Conservation (phyloP, 345 rosid species). For the Conringia planisiliqua region DNA sequence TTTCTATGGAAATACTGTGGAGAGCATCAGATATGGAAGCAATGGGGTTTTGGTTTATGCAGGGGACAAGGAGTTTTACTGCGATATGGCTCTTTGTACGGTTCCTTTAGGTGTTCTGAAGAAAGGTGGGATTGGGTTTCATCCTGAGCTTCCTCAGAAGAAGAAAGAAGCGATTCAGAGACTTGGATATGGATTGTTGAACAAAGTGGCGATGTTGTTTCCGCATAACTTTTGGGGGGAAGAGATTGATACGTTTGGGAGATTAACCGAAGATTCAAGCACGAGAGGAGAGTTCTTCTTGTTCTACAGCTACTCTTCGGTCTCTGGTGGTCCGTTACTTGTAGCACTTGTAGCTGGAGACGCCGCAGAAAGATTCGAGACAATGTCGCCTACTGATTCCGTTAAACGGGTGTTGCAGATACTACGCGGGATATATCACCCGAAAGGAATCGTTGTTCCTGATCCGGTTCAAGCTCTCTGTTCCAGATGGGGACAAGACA, state of each 20-base stretch:
- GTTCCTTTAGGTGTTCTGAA: conserved; percentile 85
- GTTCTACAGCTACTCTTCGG: conserved; percentile 86
- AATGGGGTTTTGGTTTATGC: conserved; percentile 78
- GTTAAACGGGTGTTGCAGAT: conserved; percentile 66
- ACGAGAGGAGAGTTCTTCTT: conserved; percentile 92
- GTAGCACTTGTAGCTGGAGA: conserved; percentile 95
- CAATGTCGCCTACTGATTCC: conserved; percentile 78
- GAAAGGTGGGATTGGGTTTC: conserved; percentile 70
- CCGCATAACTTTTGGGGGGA: conserved; percentile 88
- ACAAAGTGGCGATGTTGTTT: conserved; percentile 90
- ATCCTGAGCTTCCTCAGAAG: conserved; percentile 81
- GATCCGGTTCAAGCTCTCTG: conserved; percentile 92
- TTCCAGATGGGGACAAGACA: conserved; percentile 92
- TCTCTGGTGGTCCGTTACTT: conserved; percentile 89
- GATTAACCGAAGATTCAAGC: conserved; percentile 69
- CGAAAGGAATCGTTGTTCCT: conserved; percentile 90
- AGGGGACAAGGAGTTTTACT: conserved; percentile 64
- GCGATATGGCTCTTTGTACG: conserved; percentile 92
- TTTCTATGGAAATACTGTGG: conserved; percentile 68
- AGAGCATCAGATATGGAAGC: conserved; percentile 71
- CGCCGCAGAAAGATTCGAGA: conserved; percentile 81
- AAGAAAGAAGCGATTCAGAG: conserved; percentile 83
- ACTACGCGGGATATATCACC: conserved; percentile 78
- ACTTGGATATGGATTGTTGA: conserved; percentile 77
- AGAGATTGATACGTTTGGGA: conserved; percentile 90